Percentiles rank a stretch among this genome's conserved stretches.
phyloP scores from a whole-genome alignment of 495 filamentous ascomycete species.

The Penicillium daleae region DNA sequence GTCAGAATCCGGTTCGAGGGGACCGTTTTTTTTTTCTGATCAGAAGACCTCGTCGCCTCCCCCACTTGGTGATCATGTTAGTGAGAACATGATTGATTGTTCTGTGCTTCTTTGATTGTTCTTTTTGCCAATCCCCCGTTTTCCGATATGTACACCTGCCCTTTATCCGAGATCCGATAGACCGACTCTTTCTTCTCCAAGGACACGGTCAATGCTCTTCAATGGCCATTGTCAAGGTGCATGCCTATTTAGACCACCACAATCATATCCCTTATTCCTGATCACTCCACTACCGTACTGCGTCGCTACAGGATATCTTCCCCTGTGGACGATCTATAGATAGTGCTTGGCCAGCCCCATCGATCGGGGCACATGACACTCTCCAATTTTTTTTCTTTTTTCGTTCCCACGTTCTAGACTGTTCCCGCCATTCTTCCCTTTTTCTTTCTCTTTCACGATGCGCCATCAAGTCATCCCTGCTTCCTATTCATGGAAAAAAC shows the following conservation, averaged over 20 bases:
- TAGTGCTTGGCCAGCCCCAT: conserved; percentile 34
- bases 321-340: conserved; percentile 6
- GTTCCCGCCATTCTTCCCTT: conserved; percentile 7
- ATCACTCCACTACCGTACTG: no score
- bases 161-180: neutral
- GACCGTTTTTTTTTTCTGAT: conserved; percentile 45
- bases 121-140: neutral
- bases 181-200: neutral
- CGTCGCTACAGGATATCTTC: no score
- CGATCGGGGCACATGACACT: conserved; percentile 49
- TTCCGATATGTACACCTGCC: neutral
- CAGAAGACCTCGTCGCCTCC: conserved; percentile 48
- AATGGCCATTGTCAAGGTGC: conserved; percentile 1
- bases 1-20: conserved; percentile 35
- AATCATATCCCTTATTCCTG: neutral
- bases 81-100: conserved; percentile 2
- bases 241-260: neutral
- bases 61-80: conserved; percentile 17
- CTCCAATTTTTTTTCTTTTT: conserved; percentile 40
- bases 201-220: neutral
- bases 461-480: neutral
- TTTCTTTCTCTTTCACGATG: neutral
- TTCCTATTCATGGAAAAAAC: conserved; percentile 28
- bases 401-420: conserved; percentile 36
- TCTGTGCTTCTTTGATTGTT: neutral